phyloP scores from a whole-genome alignment of 441 rosid species.

The Aleurites moluccanus region DNA sequence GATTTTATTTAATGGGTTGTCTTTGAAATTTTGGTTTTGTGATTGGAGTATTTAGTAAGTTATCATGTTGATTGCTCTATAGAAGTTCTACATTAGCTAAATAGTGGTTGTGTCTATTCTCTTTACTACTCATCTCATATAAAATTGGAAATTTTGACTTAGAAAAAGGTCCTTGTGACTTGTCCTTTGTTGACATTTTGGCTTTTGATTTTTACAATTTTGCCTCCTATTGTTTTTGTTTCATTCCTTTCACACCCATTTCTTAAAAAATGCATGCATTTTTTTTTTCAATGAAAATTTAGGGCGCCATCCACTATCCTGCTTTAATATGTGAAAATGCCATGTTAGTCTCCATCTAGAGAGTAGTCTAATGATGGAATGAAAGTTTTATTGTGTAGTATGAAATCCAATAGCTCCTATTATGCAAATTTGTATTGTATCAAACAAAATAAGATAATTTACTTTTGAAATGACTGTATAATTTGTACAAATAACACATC shows the following conservation, averaged over 20 bases:
- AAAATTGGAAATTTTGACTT: background rate
- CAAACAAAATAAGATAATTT: too few species aligned
- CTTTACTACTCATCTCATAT: background rate
- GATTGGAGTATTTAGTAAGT: background rate
- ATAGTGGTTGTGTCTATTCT: conserved; percentile 7
- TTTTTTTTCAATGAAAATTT: background rate
- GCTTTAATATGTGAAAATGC: background rate
- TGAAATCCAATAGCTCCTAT: too few species aligned
- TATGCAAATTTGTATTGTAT: too few species aligned
- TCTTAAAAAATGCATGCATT: background rate
- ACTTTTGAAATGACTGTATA: too few species aligned
- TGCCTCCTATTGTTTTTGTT: background rate
- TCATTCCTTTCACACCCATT: conserved; percentile 8
- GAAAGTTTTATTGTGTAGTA: too few species aligned
- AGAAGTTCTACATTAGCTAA: conserved; percentile 8
- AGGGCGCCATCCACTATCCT: background rate
- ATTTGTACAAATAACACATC: too few species aligned
- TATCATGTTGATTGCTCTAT: background rate
- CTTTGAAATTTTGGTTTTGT: conserved; percentile 6
- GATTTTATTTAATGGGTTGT: conserved; percentile 26
- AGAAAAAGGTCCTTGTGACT: background rate
- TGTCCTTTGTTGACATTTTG: conserved; percentile 3
- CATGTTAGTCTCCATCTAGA: background rate
- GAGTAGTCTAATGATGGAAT: too few species aligned
- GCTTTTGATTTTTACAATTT: background rate